These are phyloP conservation scores for Phytophthora hibernalis DNA, from an alignment of 352 stramenopile species.

Conservation along the genomic window DNA sequence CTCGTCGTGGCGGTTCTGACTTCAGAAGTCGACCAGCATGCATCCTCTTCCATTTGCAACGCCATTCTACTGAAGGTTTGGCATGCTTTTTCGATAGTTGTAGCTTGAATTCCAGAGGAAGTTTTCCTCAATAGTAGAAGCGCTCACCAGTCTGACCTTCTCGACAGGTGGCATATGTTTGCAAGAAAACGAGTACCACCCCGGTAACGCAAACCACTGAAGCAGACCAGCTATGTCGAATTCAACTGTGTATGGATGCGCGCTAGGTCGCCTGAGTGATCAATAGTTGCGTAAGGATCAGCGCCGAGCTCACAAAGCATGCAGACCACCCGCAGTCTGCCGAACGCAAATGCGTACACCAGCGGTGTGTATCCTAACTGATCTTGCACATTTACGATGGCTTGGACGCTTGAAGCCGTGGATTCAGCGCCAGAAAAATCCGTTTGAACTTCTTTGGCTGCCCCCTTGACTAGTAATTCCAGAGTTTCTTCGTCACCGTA, in stretches of 20 bases:
- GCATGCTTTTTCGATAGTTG: constrained; percentile 34
- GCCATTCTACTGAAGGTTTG: constrained; percentile 30
- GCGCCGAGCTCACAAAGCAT: constrained; percentile 44
- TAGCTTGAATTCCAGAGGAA: constrained; percentile 50
- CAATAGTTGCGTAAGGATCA: constrained; percentile 39
- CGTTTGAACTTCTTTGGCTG: background rate
- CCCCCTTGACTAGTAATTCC: constrained; percentile 17
- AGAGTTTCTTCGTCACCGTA: constrained; percentile 49
- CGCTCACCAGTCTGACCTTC: constrained; percentile 40
- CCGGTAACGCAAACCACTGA: constrained; percentile 64
- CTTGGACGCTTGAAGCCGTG: background rate
- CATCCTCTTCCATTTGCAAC: constrained; percentile 31
- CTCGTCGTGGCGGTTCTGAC: constrained; percentile 11
- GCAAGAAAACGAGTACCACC: constrained; percentile 58
- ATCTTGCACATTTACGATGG: constrained; percentile 46
- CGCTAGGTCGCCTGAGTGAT: constrained; percentile 53
- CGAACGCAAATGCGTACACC: constrained; percentile 66
- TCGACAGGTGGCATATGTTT: constrained; percentile 28
- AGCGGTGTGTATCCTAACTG: constrained; percentile 54
- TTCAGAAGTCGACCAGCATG: constrained; percentile 20
- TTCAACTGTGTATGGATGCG: constrained; percentile 54
- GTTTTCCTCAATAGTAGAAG: constrained; percentile 41
- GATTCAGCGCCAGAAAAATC: background rate
- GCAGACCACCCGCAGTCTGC: constrained; percentile 40
- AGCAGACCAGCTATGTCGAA: constrained; percentile 59